Evolutionary conservation across 208 protist species (phyloP), one percentile per base, ranked within the genome.

Genomic region (Herpetomonas tarakana): DNA sequence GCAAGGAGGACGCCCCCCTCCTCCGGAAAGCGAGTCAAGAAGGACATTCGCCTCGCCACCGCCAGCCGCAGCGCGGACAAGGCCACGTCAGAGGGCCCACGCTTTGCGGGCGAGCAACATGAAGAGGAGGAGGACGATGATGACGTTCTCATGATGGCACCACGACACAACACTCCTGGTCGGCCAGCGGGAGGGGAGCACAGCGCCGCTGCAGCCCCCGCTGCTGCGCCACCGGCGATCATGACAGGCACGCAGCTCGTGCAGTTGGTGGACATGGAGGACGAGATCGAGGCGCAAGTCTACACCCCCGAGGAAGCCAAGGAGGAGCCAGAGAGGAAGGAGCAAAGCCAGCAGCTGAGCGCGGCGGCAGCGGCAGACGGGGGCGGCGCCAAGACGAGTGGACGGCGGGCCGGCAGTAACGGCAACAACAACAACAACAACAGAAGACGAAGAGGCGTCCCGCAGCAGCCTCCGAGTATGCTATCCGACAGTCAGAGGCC

Each of bases 261-360:
- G 7, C 64, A 60, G n/a, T 41, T 76, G 26, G 52, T 57, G 7
- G 45, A 51, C 45, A 4, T 21, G 7, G n/a, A 6, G 45, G 45
- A 51, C 6, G 19, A 24, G 11, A 6, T 18, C 6, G n/a, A 51
- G n/a, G 45, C 45, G 45, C 6, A 18, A 51, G 6, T 18, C 4
- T 6, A 7, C 11, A 11, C 7, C 9, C 12, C 6, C 7, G 45
- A 6, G 6, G 45, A 51, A 51, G 45, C 21, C 11, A 21, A 6
- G 19, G 45, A 26, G 35, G 9, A 41, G 14, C 35, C 35, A 41
- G n/a, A n/a, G n/a, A n/a, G n/a, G n/a, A n/a, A n/a, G n/a, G n/a
- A n/a, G n/a, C n/a, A n/a, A n/a, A n/a, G n/a, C n/a, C n/a, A n/a
- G n/a, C n/a, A n/a, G n/a, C n/a, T n/a, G n/a, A n/a, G n/a, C n/a